Conservation (phyloP, 2,329 filamentous ascomycete species). For the Aspergillus neotritici region DNA sequence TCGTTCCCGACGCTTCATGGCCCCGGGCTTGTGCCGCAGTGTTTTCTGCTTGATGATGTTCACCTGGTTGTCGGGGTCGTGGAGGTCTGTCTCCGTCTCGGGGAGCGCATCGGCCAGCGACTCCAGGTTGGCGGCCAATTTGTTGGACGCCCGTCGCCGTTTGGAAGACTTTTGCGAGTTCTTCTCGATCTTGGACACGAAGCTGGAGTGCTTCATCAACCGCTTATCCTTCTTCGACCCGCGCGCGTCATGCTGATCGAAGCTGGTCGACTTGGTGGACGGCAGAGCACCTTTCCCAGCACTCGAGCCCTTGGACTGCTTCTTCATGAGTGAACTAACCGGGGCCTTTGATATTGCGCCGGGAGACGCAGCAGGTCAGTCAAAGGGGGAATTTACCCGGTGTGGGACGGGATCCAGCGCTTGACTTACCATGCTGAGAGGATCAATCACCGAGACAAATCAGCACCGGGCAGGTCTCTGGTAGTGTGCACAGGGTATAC, state of each 20-base stretch:
- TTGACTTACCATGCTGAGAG: slow-evolving; percentile 3
- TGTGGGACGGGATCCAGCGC: not conserved
- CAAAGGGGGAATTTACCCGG: not conserved
- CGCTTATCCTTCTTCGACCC: slow-evolving; percentile 79
- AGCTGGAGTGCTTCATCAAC: slow-evolving; percentile 70
- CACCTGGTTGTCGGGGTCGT: slow-evolving; percentile 46
- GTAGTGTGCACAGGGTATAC: no score
- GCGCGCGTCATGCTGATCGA: slow-evolving; percentile 49
- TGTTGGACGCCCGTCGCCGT: slow-evolving; percentile 65
- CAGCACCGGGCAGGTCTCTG: no score
- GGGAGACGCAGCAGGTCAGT: no score
- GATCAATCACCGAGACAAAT: no score
- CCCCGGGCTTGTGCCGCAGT: slow-evolving; percentile 68
- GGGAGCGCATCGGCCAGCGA: slow-evolving; percentile 76
- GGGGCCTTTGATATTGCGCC: slow-evolving; percentile 21
- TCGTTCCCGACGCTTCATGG: slow-evolving; percentile 75
- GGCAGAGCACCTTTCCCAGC: slow-evolving; percentile 15
- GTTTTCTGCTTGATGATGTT: slow-evolving; percentile 71
- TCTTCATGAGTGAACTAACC: slow-evolving; percentile 17
- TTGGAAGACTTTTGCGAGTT: slow-evolving; percentile 52
- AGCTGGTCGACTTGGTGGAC: slow-evolving; percentile 14
- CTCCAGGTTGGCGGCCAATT: slow-evolving; percentile 69
- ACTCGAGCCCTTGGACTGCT: slow-evolving; percentile 13
- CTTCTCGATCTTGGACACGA: slow-evolving; percentile 71
- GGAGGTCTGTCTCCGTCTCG: slow-evolving; percentile 48